A percentile compares a stretch with the other conserved stretches of the same genome.
Evolutionary conservation across 495 filamentous ascomycete species (phyloP).

Genomic region (Tuber borchii): DNA sequence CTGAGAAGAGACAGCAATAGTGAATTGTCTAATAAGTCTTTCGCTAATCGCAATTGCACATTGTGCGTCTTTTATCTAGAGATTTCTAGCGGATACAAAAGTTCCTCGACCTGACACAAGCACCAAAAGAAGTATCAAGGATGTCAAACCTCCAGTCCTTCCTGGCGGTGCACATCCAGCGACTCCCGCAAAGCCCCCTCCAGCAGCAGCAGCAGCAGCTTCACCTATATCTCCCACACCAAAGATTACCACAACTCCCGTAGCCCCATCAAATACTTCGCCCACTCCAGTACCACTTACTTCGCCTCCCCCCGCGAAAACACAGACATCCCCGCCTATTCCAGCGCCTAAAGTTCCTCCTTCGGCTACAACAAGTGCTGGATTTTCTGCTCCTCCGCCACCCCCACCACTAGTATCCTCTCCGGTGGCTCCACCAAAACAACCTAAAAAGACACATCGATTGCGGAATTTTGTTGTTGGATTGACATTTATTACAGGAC

Average conservation of each 20-base stretch:
- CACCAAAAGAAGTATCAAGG: slow-evolving; percentile 44
- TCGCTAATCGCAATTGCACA: slow-evolving; percentile 12
- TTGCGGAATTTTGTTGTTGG: slow-evolving; percentile 67
- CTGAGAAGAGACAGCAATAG: not conserved
- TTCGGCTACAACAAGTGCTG: slow-evolving; percentile 7
- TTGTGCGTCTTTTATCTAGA: slow-evolving; percentile 20
- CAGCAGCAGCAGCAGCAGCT: slow-evolving; percentile 33
- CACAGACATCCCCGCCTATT: slow-evolving; percentile 45
- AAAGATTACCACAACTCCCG: slow-evolving; percentile 25
- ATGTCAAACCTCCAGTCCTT: slow-evolving; percentile 51
- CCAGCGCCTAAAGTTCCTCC: slow-evolving; percentile 44
- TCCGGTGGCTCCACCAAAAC: slow-evolving; percentile 45
- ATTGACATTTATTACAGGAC: slow-evolving; percentile 61
- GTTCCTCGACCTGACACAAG: slow-evolving; percentile 20
- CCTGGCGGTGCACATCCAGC: slow-evolving; percentile 52
- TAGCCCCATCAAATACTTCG: slow-evolving; percentile 51
- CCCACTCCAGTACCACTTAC: slow-evolving; percentile 57
- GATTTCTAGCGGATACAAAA: slow-evolving; percentile 33
- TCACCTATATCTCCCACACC: slow-evolving; percentile 37
- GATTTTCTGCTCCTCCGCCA: slow-evolving; percentile 29
- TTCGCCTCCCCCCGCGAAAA: slow-evolving; percentile 49
- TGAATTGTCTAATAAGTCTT: not conserved
- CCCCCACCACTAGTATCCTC: slow-evolving; percentile 47
- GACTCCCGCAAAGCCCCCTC: slow-evolving; percentile 48
- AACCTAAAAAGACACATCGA: slow-evolving; percentile 61